Evolutionary conservation across 2,329 filamentous ascomycete species (phyloP), one percentile per base, ranked within the genome.

Genomic region (Anthostomella pinea): DNA sequence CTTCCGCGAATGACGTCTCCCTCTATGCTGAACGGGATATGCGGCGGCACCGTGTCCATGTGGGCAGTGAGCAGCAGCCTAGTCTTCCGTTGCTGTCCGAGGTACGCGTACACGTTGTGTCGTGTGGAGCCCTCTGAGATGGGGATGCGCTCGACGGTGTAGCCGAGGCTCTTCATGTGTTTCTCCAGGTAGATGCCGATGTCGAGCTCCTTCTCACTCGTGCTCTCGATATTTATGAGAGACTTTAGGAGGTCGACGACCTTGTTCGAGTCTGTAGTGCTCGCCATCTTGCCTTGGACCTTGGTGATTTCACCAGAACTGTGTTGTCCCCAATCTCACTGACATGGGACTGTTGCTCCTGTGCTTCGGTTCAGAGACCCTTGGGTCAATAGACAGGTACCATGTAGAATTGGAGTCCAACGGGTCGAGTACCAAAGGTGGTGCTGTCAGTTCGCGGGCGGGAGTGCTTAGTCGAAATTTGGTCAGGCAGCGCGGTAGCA

Each of bases 31-130:
- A 76, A 73, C 0, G 72, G 72, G 50, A 72, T 73, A 52, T 68
- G 73, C 0, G 73, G 74, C 1, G 74, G 70, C 3, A 72, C 68
- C 7, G 61, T 63, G 33, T 63, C 59, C 54, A 63, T 61, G 43
- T 65, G 60, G 2, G 56, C 51, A 5, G 59, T 59, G 13, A 63
- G 51, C 16, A 61, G 57, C 14, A 59, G 51, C 10, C 62, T 51
- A 3, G 58, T 54, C 22, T 56, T 47, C 17, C 56, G 50, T 11
- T 43, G 30, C 22, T 46, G 41, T 4, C 59, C 60, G 4, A 66
- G 46, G 43, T 65, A 66, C 7, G 63, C 63, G 49, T 64, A 64
- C 37, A 66, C 54, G 49, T 66, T 66, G 37, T 60, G 53, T 9
- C 62, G 56, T 15, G 53, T 49, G 6, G 59, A 62, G 8, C 39